A percentile compares a stretch with the other conserved stretches of the same genome.
These are phyloP conservation scores for Dactylellina sp. DNA, from an alignment of 2,329 filamentous ascomycete species.

Conservation along the genomic window DNA sequence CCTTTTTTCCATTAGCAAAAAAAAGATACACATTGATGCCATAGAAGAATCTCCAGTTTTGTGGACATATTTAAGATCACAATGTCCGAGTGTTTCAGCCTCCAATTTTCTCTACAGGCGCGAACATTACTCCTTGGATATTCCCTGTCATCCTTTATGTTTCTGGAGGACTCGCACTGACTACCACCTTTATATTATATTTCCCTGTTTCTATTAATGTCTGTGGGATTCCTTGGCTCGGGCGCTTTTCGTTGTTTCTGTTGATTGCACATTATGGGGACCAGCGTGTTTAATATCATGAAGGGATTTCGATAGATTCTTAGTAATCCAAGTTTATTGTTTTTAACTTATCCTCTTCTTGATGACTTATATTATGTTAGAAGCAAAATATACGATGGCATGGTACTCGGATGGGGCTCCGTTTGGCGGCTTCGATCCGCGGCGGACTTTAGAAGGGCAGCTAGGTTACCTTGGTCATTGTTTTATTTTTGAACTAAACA, in stretches of 20 bases:
- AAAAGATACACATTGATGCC: background rate
- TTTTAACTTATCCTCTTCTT: slow-evolving; percentile 20
- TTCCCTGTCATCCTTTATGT: slow-evolving; percentile 10
- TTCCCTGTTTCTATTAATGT: slow-evolving; percentile 31
- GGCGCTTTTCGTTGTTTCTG: slow-evolving; percentile 47
- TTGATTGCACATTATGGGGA: slow-evolving; percentile 31
- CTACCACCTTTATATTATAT: slow-evolving; percentile 17
- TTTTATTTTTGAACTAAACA: slow-evolving; percentile 6
- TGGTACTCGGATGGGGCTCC: slow-evolving; percentile 16
- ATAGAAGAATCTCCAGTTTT: slow-evolving; percentile 14
- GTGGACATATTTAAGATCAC: no score
- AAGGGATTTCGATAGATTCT: slow-evolving; percentile 43
- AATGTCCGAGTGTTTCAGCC: background rate
- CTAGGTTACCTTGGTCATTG: background rate
- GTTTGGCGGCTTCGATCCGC: slow-evolving; percentile 15
- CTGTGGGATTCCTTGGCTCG: slow-evolving; percentile 32
- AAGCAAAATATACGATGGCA: slow-evolving; percentile 13
- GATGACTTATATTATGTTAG: no score
- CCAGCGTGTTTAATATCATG: slow-evolving; percentile 42
- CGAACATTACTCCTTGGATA: slow-evolving; percentile 6
- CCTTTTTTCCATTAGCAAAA: background rate
- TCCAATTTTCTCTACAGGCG: background rate
- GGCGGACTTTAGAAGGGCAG: background rate
- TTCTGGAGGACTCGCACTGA: slow-evolving; percentile 6
- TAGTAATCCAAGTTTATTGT: slow-evolving; percentile 12